Conservation (phyloP, 1,284 basidiomycete species). For the Inonotus obliquus region DNA sequence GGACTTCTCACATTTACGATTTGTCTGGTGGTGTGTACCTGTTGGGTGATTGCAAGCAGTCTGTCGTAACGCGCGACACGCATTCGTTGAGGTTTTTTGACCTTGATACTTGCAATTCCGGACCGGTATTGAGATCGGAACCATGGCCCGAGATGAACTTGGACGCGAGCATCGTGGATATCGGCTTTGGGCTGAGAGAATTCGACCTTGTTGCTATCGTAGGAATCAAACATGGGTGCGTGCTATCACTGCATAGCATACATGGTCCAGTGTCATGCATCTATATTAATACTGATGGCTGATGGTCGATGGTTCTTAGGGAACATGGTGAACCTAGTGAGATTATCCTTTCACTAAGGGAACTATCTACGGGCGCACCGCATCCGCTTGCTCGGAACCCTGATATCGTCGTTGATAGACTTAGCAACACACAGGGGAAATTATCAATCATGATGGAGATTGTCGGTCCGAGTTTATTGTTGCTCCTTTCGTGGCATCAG, state of each 20-base stretch:
- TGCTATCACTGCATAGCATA: neutral
- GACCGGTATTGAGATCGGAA: neutral
- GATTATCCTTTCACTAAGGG: conserved; percentile 23
- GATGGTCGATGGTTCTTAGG: no score
- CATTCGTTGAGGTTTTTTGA: conserved; percentile 11
- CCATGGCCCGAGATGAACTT: conserved; percentile 12
- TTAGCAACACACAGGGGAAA: conserved; percentile 22
- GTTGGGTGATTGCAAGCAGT: conserved; percentile 11
- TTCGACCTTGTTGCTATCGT: conserved; percentile 45
- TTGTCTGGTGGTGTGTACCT: conserved; percentile 16
- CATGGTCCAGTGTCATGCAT: neutral
- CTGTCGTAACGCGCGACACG: conserved; percentile 3
- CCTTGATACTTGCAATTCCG: neutral
- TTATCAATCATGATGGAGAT: conserved; percentile 39
- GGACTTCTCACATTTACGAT: conserved; percentile 17
- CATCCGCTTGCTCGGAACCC: conserved; percentile 39
- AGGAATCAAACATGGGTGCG: conserved; percentile 22
- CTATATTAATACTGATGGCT: conserved; percentile 23
- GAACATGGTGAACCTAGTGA: conserved; percentile 9
- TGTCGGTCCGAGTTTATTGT: conserved; percentile 41
- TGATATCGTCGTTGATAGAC: conserved; percentile 29
- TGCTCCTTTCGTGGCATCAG: conserved; percentile 33
- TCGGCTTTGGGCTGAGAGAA: conserved; percentile 43
- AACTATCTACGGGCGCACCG: conserved; percentile 18
- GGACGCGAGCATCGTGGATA: conserved; percentile 27